A percentile compares a stretch with the other conserved stretches of the same genome.
Evolutionary conservation across 1,284 basidiomycete species (phyloP).

Genomic region (Exobasidium rhododendri): DNA sequence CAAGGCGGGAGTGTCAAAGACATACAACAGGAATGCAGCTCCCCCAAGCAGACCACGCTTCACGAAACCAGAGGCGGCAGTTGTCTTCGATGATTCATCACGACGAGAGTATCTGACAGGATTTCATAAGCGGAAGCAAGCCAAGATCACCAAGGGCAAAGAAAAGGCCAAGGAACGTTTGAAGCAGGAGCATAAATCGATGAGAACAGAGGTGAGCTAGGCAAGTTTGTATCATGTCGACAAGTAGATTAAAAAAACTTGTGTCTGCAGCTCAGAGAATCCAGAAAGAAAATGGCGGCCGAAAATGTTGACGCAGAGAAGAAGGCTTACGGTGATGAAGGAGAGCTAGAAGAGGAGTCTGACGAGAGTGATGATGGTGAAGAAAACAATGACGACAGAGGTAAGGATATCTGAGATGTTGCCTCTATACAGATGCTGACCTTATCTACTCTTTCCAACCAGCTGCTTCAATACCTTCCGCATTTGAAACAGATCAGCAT

Average conservation of each 20-base stretch:
- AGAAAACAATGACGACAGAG: no score
- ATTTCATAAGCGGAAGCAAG: constrained; percentile 51
- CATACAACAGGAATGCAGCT: neutral
- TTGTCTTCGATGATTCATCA: constrained; percentile 49
- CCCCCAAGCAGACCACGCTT: neutral
- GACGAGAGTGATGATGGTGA: constrained; percentile 19
- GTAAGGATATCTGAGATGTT: no score
- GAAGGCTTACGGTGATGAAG: constrained; percentile 36
- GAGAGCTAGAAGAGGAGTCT: constrained; percentile 18
- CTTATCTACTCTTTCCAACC: no score
- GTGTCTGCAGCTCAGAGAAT: constrained; percentile 22
- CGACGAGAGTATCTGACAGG: constrained; percentile 49
- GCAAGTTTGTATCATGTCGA: constrained; percentile 19
- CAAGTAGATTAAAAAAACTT: constrained; percentile 14
- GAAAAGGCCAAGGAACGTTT: constrained; percentile 42
- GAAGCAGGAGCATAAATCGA: constrained; percentile 33
- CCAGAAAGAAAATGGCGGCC: constrained; percentile 37
- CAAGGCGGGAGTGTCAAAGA: neutral
- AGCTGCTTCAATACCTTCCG: no score
- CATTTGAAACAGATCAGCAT: constrained; percentile 33
- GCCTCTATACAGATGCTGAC: constrained; percentile 18
- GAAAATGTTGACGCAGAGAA: constrained; percentile 45
- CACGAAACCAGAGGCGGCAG: constrained; percentile 7
- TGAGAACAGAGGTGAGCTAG: constrained; percentile 22
- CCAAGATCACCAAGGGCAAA: constrained; percentile 19